Percentiles rank a stretch among this genome's conserved stretches.
phyloP scores from a whole-genome alignment of 441 rosid species.

The Euphorbia corollata region DNA sequence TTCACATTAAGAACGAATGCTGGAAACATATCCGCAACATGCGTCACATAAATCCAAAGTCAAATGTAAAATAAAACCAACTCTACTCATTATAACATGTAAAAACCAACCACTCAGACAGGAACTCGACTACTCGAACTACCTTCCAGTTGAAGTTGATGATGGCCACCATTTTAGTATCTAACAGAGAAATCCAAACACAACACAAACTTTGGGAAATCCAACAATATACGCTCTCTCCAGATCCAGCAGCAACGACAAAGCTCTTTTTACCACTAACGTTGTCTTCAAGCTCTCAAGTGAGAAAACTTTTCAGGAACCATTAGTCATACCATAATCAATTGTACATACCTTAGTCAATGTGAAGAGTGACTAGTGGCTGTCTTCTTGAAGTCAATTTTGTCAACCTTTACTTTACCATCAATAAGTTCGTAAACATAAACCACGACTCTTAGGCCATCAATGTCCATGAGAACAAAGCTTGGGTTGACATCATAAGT shows the following conservation, averaged over 20 bases:
- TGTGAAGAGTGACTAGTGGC: conserved; percentile 30
- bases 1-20: too few relatives aligned
- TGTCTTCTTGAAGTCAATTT: conserved; percentile 82
- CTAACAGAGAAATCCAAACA: not conserved
- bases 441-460: conserved; percentile 71
- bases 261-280: not conserved
- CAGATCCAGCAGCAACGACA: not conserved
- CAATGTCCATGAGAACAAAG: conserved; percentile 85
- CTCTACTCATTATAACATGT: too few relatives aligned
- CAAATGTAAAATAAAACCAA: not conserved
- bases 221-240: not conserved
- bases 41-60: too few relatives aligned
- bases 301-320: not conserved
- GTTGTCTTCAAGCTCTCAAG: not conserved
- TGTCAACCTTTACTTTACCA: conserved; percentile 87
- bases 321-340: not conserved
- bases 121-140: not conserved
- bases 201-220: not conserved
- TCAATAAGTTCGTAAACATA: conserved; percentile 83
- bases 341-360: conserved; percentile 6
- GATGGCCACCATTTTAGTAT: not conserved
- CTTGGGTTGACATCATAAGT: conserved; percentile 76
- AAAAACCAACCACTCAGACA: not conserved
- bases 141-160: not conserved
- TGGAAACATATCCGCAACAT: too few relatives aligned